phyloP scores from a whole-genome alignment of 768 basidiomycete genomes.

The Tylopilus plumbeoviolaceoides region DNA sequence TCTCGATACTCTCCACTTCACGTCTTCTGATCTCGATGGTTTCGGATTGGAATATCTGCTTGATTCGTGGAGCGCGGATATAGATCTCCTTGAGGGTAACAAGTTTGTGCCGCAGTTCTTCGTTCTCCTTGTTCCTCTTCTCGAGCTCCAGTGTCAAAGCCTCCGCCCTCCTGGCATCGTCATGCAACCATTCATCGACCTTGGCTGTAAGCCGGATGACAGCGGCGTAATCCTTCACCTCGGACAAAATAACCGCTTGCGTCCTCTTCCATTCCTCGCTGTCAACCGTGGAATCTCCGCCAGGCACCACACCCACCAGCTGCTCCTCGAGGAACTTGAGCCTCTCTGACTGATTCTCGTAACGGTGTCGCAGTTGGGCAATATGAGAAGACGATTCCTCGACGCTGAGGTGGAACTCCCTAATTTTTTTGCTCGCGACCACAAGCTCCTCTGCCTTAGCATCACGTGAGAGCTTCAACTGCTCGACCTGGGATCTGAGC shows the following conservation, averaged over 20 bases:
- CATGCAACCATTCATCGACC: constrained; percentile 7
- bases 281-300: neutral
- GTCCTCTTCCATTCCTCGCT: neutral
- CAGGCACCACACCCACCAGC: neutral
- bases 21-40: neutral
- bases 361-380: neutral
- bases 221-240: neutral
- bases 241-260: neutral
- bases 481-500: neutral
- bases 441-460: neutral
- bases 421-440: neutral
- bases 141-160: neutral
- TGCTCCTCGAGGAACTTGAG: neutral
- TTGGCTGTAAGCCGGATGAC: constrained; percentile 7
- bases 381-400: neutral
- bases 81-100: constrained; percentile 8
- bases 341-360: neutral
- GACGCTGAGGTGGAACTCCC: neutral
- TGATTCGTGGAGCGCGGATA: constrained; percentile 2
- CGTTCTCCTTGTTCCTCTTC: constrained; percentile 7
- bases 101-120: constrained; percentile 1
- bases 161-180: constrained; percentile 6
- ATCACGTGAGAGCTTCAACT: neutral
- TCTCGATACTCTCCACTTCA: neutral
- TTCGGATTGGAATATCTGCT: constrained; percentile 12